Evolutionary conservation across 2,329 filamentous ascomycete species (phyloP), one percentile per base, ranked within the genome.

Genomic region (Fusarium stilboides): DNA sequence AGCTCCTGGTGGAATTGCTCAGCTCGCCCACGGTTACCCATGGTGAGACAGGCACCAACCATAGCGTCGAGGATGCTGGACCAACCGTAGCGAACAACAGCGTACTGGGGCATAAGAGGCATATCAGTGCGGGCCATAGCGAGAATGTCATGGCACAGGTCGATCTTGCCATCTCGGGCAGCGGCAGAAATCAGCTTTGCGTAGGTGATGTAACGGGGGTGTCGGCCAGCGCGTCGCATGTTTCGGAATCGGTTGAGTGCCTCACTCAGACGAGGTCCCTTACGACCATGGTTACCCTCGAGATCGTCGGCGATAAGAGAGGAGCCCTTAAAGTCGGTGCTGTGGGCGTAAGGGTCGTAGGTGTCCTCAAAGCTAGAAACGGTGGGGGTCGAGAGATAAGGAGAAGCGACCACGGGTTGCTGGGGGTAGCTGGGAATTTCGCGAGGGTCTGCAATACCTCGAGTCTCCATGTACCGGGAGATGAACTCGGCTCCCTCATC

Each of bases 131-230:
- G 92, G 14, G 96, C 96, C 89, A 97, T 97, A 71, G 88, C 90
- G 33, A 98, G 86, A 52, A 99, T 92, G 67, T 98, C 94, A 69
- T 94, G 89, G 75, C 93, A 94, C 47, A 97, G 81, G 53, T 92
- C 91, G 80, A 93, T 88, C 76, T 94, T 94, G 75, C 92, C 88
- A 69, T 94, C 91, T 76, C 95, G 94, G 55, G 94, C 93, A 69
- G 95, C 94, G 61, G 93, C 92, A 47, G 92, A 91, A 75, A 99
- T 97, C 70, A 99, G 86, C 86, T 98, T 98, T 50, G 94, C 94
- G 75, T 98, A 98, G 2, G 94, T 97, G 79, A 97, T 96, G 83
- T 98, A 98, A 63, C 95, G 90, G 53, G 95, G 94, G 78, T 98
- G 94, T 77, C 94, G 91, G 68, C 95, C 94, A 76, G 93, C 89